Evolutionary conservation across 2,329 filamentous ascomycete genomes (phyloP).

Genomic region (Alternaria gansuensis): DNA sequence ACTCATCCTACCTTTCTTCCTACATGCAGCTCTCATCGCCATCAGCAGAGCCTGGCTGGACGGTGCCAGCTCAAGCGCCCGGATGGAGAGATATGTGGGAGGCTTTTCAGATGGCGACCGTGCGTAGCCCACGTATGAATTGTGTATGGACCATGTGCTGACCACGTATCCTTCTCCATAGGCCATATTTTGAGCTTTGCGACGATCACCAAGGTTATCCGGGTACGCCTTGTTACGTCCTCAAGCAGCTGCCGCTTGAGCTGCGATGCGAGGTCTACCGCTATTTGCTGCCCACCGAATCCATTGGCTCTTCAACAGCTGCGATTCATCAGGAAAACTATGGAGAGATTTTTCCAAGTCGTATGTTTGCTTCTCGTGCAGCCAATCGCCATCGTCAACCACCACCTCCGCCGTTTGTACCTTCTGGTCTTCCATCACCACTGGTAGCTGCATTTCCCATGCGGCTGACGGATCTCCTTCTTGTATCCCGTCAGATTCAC

Average conservation of each 20-base stretch:
- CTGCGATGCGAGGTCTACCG: conserved; percentile 44
- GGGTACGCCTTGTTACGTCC: conserved; percentile 43
- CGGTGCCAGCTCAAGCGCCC: conserved; percentile 36
- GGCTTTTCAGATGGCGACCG: conserved; percentile 39
- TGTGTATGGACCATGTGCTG: not conserved
- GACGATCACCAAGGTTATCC: conserved; percentile 38
- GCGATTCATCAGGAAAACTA: conserved; percentile 11
- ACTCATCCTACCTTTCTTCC: conserved; percentile 41
- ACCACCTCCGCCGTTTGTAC: not conserved
- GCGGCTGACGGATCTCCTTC: conserved; percentile 34
- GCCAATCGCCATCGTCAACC: not conserved
- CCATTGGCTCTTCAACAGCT: conserved; percentile 40
- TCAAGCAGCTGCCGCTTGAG: conserved; percentile 45
- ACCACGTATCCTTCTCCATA: conserved; percentile 10
- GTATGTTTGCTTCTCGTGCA: not conserved
- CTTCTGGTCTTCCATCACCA: not conserved
- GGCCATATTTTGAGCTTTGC: conserved; percentile 44
- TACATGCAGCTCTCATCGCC: conserved; percentile 41
- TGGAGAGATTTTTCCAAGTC: not conserved
- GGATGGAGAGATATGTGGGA: conserved; percentile 36
- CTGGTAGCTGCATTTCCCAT: conserved; percentile 26
- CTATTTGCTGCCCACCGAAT: conserved; percentile 40
- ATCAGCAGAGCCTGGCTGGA: conserved; percentile 41
- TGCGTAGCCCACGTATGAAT: not conserved
- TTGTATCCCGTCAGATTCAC: conserved; percentile 41